These are phyloP conservation scores for Gyromitra esculenta DNA, from an alignment of 2,329 filamentous ascomycete genomes.

Conservation along the genomic window DNA sequence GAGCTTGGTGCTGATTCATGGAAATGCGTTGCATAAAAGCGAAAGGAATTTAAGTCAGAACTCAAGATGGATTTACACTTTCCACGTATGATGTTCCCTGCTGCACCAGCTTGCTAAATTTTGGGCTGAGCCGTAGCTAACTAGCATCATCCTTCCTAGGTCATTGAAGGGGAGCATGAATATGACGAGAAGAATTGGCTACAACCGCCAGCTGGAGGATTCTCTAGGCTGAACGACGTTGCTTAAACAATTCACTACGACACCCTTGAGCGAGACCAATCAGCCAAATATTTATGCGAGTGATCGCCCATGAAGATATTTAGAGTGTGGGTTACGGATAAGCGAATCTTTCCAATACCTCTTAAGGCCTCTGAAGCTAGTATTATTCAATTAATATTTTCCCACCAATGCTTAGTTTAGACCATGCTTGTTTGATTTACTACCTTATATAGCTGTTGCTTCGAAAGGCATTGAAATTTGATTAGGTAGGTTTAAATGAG, in stretches of 20 bases:
- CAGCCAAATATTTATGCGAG: not conserved
- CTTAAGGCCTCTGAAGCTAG: not conserved
- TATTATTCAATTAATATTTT: not conserved
- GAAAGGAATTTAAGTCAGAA: conserved; percentile 87
- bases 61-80: conserved; percentile 79
- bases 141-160: conserved; percentile 16
- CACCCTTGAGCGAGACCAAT: not conserved
- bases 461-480: not conserved
- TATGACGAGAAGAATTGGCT: conserved; percentile 95
- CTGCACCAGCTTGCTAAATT: not conserved
- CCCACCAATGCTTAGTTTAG: no score
- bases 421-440: not conserved
- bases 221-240: conserved; percentile 71
- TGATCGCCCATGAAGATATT: conserved; percentile 22
- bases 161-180: conserved; percentile 78
- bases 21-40: conserved; percentile 94
- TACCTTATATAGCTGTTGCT: not conserved
- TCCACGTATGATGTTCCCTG: conserved; percentile 71
- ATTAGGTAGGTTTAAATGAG: not conserved
- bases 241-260: not conserved
- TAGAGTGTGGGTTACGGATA: not conserved
- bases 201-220: conserved; percentile 81
- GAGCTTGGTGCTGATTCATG: conserved; percentile 90
- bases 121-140: not conserved
- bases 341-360: no score